Evolutionary conservation across 2,329 filamentous ascomycete species (phyloP), one percentile per base, ranked within the genome.

Genomic region (Penicillium digitatum): DNA sequence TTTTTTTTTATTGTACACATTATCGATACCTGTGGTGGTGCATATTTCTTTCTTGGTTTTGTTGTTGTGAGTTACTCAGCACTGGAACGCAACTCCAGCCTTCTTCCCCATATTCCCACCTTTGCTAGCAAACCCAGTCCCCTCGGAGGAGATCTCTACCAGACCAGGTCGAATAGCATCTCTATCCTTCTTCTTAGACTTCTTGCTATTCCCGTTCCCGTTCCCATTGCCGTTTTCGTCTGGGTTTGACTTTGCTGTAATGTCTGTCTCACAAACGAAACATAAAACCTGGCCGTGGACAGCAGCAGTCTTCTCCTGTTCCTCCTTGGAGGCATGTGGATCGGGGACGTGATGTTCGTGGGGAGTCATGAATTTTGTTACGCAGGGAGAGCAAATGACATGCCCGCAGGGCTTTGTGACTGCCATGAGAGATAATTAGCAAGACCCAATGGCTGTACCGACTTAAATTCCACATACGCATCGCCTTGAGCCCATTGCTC

Each of bases 91-190:
- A 18, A 95, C 85, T 0, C 88, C 87, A 3, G 82, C 76, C 71
- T 87, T 94, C 74, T 88, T 88, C 16, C 95, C 90, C 64, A 89
- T 83, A 67, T 88, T 95, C 48, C 83, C 82, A 3, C 94, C 93
- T n/a, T 87, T 87, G 5, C 90, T 88, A 5, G 93, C 92, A 73
- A 96, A 97, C 0, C 93, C 93, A 0, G 93, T 97, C 0, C 93
- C 93, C 65, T 96, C 93, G 34, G 87, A 89, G 62, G 83, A 86
- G 46, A 97, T 82, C 67, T 88, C 84, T 3, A 96, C 86, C 32
- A 96, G 69, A 0, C 92, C 92, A 0, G 86, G 83, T 56, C 80
- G 84, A 34, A 87, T 80, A 49, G 78, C 83, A 34, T 85, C 81
- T 46, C 77, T 73, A 45, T 77, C 73, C 53, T 70, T 69, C 58